Evolutionary conservation across 1,139 yeast genomes (phyloP).

Genomic region (Lodderomyces margitis): DNA sequence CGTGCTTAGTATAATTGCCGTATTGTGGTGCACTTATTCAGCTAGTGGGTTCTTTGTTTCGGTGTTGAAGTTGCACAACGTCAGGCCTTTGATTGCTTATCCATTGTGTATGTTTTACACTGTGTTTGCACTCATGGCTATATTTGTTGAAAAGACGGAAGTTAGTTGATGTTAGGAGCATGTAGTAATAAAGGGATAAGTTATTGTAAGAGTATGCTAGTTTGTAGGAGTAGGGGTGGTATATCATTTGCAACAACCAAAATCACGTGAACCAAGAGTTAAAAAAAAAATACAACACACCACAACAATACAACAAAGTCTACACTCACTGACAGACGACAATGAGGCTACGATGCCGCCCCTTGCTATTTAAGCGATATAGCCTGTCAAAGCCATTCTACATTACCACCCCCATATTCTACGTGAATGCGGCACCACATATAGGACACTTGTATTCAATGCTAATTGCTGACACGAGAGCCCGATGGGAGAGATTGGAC

Average conservation of each 20-base stretch:
- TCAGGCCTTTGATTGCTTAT: conserved; percentile 87
- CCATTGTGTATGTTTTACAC: conserved; percentile 91
- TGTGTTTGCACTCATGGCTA: conserved; percentile 94
- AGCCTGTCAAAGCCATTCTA: conserved; percentile 39
- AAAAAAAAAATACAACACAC: too few relatives aligned
- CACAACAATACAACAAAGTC: neutral
- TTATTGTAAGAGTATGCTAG: too few relatives aligned
- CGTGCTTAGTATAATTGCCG: conserved; percentile 62
- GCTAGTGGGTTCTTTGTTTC: conserved; percentile 93
- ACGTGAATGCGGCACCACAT: conserved; percentile 95
- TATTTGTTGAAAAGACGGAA: conserved; percentile 62
- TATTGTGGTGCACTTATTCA: conserved; percentile 92
- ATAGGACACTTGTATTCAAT: conserved; percentile 90
- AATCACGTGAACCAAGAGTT: conserved; percentile 1
- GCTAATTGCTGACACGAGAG: conserved; percentile 76
- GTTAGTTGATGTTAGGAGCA: neutral
- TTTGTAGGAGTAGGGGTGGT: too few relatives aligned
- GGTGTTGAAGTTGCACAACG: conserved; percentile 78
- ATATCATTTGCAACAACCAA: neutral
- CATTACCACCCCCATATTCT: conserved; percentile 90
- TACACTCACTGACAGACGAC: neutral
- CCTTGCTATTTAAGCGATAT: conserved; percentile 5
- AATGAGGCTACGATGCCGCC: conserved; percentile 2
- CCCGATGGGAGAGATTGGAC: conserved; percentile 63
- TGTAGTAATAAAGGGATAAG: neutral